Evolutionary conservation across 1,139 yeast species (phyloP), one percentile per base, ranked within the genome.

Genomic region (Taphrina deformans): DNA sequence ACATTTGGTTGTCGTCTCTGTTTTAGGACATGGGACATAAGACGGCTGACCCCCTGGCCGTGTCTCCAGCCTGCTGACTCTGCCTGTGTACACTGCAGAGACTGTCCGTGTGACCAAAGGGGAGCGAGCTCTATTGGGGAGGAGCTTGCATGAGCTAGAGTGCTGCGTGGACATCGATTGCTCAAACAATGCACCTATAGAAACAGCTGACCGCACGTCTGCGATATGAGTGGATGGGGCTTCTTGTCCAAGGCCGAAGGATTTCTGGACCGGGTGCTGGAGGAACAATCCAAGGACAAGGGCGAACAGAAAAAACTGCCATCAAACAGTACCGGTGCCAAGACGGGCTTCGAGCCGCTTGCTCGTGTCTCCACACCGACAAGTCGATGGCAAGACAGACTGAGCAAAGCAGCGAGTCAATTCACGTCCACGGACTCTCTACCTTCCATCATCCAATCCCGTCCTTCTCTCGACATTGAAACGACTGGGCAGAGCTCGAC

Each of bases 191-290:
- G 41, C 41, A 38, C 7, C 18, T n/a, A 12, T 38, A 38, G 16
- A 18, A n/a, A 7, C n/a, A 38, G 41, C 41, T 38, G 18, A 1
- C 18, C 41, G 41, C 41, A 38, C 41, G 14, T n/a, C 2, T 12
- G 41, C 4, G 18, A 38, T 9, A 59, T 59, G 63, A 48, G 56
- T 9, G 63, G 56, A 3, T 59, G 63, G 63, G 35, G 31, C 27
- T 59, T 59, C 56, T 50, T 59, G 14, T 48, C 55, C 18, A 59
- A 59, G 41, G 63, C 63, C 12, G 63, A 59, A 40, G 55, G 56
- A 3, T 50, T 59, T 21, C 56, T 59, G 38, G 63, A 59, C 29
- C 26, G 63, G 21, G 63, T 59, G 9, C 63, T 59, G 3, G 63
- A 59, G n/a, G 63, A 59, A n/a, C 52, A 31, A 18, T 51, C 50